Evolutionary conservation across 1,139 yeast species (phyloP), one percentile per base, ranked within the genome.

Genomic region (Barnettozyma hawaiiensis): DNA sequence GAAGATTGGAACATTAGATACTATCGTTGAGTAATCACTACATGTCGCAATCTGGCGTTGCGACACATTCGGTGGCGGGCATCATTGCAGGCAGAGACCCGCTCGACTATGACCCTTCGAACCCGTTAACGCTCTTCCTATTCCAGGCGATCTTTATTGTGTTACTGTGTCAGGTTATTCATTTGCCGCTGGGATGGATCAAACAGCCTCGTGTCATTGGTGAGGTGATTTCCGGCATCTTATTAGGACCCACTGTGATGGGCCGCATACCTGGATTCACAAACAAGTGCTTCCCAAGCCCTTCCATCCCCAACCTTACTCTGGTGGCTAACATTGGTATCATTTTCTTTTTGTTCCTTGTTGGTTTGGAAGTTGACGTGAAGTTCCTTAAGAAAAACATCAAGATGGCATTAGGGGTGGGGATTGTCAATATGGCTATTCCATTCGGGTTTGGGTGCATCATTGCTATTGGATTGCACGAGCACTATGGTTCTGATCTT

Each of bases 371-470:
- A 61, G 90, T 84, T 29, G 94, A 85, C 54, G 62, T 81, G 24
- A 66, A 66, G 20, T 82, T 81, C 54, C 76, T 84, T 47, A 73
- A 68, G 51, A 78, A 74, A 46, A 78, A 84, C 58, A 51, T 76
- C 35, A 69, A 65, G 42, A 79, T 76, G 7, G 90, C 94, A 0
- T 44, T 79, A 3, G 64, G 78, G 2, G 90, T 85, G 14, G 92
- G 92, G 2, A 52, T 81, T 16, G 67, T 78, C 42, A 81, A 83
- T 50, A 77, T 85, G 78, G 80, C 83, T 3, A 65, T 84, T 7
- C 94, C 94, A 0, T 85, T 85, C 62, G 92, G 83, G 0, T 69
- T 82, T 37, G 95, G 95, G 0, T 81, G 85, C 57, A 78, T 79
- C 6, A 72, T 84, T 19, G 73, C 94, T 0, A 70, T 72, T 22